Percentiles rank a stretch among this genome's conserved stretches.
These are phyloP conservation scores for Lophium mytilinum DNA, from an alignment of 495 filamentous ascomycete species.

Conservation along the genomic window DNA sequence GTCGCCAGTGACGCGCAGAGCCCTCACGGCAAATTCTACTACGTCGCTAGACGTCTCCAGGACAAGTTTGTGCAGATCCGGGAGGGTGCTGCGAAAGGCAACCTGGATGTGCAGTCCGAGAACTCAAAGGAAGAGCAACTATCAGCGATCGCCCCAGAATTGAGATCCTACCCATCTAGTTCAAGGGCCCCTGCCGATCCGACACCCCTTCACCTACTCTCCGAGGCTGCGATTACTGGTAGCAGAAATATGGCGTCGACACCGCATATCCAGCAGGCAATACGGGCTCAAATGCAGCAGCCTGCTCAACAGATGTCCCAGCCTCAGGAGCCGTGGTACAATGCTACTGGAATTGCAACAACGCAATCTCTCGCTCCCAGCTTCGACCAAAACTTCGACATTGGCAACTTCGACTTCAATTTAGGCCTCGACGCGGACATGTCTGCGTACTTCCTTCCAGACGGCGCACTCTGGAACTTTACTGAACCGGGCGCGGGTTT, in stretches of 20 bases:
- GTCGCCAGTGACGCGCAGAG: constrained; percentile 57
- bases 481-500: background rate
- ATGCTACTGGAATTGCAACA: constrained; percentile 4
- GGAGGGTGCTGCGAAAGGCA: constrained; percentile 8
- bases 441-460: constrained; percentile 20
- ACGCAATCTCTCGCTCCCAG: background rate
- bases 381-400: constrained; percentile 21
- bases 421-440: constrained; percentile 16
- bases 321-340: constrained; percentile 12
- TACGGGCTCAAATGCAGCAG: background rate
- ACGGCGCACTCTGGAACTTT: constrained; percentile 15
- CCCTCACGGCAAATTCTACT: constrained; percentile 66
- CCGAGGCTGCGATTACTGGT: constrained; percentile 26
- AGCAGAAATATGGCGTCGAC: constrained; percentile 5
- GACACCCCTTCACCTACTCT: constrained; percentile 25
- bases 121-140: background rate
- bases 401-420: constrained; percentile 17
- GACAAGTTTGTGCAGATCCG: constrained; percentile 52
- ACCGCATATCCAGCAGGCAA: background rate
- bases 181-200: constrained; percentile 16
- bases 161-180: background rate
- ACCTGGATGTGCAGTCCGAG: background rate
- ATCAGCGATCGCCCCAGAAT: background rate
- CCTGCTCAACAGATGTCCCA: constrained; percentile 1
- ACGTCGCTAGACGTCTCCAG: constrained; percentile 65